phyloP scores from a whole-genome alignment of 2,329 filamentous ascomycete species.

The Claviceps africana region DNA sequence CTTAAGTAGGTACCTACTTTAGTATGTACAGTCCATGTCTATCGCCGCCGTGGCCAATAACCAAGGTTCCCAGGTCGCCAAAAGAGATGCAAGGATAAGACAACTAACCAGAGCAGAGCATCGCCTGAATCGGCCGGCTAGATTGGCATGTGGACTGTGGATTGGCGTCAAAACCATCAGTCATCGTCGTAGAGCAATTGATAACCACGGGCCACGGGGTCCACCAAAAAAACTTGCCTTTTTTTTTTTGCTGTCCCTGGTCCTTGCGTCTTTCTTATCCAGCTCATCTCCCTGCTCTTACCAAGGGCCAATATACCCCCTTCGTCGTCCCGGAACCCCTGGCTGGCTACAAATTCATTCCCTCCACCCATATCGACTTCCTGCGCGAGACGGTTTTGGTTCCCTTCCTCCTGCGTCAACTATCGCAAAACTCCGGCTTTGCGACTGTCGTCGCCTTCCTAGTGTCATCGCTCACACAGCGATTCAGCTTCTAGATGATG shows the following conservation, averaged over 20 bases:
- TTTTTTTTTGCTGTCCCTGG: neutral
- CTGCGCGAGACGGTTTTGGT: no score
- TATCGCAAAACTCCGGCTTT: neutral
- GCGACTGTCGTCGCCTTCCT: constrained; percentile 1
- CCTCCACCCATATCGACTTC: neutral
- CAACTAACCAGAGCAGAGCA: no score
- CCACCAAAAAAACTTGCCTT: constrained; percentile 2
- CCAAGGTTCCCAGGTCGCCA: no score
- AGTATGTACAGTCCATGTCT: no score
- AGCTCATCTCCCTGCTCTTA: neutral
- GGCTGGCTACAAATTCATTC: neutral
- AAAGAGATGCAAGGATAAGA: no score
- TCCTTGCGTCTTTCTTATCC: neutral
- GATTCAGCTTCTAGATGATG: constrained; percentile 23
- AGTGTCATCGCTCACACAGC: neutral
- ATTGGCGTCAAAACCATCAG: constrained; percentile 1
- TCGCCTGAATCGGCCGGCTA: neutral
- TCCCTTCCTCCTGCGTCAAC: no score
- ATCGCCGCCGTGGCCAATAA: no score
- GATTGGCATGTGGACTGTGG: constrained; percentile 5
- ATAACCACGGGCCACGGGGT: constrained; percentile 1
- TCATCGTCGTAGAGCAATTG: neutral
- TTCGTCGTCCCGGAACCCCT: neutral
- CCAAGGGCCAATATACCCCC: neutral
- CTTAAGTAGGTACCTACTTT: no score